Percentiles rank a stretch among this genome's conserved stretches.
Conservation (phyloP, 495 filamentous ascomycete genomes). For the Penicillium ochrochloron region DNA sequence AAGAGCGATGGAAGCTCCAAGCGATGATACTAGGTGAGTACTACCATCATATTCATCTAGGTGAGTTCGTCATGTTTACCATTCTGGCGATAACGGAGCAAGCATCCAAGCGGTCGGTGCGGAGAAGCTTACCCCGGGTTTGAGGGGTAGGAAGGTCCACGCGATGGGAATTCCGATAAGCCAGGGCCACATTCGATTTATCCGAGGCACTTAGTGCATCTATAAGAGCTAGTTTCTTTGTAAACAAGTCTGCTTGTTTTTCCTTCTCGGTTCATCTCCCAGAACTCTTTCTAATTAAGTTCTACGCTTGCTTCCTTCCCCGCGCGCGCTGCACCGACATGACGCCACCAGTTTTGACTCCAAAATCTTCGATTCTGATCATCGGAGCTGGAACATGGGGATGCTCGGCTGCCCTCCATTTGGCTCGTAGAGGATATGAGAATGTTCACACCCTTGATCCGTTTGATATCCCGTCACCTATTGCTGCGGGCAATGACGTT, state of each 20-base stretch:
- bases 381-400: conserved; percentile 57
- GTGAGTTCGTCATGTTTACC: background rate
- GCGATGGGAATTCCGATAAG: conserved; percentile 17
- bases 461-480: conserved; percentile 51
- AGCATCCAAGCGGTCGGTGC: conserved; percentile 15
- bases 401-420: conserved; percentile 55
- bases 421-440: conserved; percentile 53
- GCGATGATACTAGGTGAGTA: conserved; percentile 13
- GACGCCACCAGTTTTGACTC: conserved; percentile 17
- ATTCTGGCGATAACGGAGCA: conserved; percentile 1
- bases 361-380: conserved; percentile 41
- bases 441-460: conserved; percentile 55
- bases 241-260: background rate
- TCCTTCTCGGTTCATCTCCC: background rate
- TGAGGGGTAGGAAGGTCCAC: conserved; percentile 37
- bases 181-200: background rate
- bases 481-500: conserved; percentile 58
- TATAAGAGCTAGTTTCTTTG: background rate
- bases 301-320: background rate
- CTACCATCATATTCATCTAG: background rate
- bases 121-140: conserved; percentile 27
- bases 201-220: background rate
- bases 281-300: background rate
- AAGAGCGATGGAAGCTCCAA: conserved; percentile 25
- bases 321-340: conserved; percentile 10